Evolutionary conservation across 1,284 basidiomycete species (phyloP).

Genomic region (Ganoderma resinaceum): DNA sequence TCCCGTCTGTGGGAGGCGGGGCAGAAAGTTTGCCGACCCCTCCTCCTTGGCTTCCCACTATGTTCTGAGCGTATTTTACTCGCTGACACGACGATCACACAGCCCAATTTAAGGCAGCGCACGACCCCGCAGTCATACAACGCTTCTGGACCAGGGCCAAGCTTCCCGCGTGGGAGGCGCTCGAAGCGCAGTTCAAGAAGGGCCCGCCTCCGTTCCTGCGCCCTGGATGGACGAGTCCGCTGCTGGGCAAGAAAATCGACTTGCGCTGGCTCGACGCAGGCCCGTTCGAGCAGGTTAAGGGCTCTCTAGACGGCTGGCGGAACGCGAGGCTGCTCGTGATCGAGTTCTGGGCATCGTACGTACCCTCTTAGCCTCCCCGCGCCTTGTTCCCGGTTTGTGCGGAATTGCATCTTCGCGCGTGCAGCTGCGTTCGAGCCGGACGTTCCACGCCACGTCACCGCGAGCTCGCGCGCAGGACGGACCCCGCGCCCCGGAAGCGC

Average conservation of each 20-base stretch:
- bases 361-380: constrained; percentile 11
- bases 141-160: constrained; percentile 38
- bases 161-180: constrained; percentile 40
- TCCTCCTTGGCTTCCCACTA: neutral
- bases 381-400: constrained; percentile 5
- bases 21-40: neutral
- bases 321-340: constrained; percentile 39
- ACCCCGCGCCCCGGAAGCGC: neutral
- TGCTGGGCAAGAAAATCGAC: constrained; percentile 38
- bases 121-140: constrained; percentile 36
- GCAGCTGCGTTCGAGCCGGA: neutral
- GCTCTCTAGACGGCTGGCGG: constrained; percentile 39
- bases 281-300: constrained; percentile 38
- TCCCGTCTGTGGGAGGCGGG: constrained; percentile 2
- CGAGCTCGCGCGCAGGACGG: neutral
- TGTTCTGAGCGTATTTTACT: neutral
- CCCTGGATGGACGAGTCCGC: constrained; percentile 42
- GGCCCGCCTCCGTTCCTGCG: constrained; percentile 43
- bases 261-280: constrained; percentile 40
- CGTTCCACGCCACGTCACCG: neutral
- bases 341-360: constrained; percentile 44
- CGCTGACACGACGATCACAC: neutral
- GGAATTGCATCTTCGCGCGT: constrained; percentile 5
- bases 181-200: constrained; percentile 40
- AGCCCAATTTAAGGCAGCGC: constrained; percentile 37